A percentile compares a stretch with the other conserved stretches of the same genome.
Evolutionary conservation across 2,329 filamentous ascomycete species (phyloP).

Genomic region (Botrytis paeoniae): DNA sequence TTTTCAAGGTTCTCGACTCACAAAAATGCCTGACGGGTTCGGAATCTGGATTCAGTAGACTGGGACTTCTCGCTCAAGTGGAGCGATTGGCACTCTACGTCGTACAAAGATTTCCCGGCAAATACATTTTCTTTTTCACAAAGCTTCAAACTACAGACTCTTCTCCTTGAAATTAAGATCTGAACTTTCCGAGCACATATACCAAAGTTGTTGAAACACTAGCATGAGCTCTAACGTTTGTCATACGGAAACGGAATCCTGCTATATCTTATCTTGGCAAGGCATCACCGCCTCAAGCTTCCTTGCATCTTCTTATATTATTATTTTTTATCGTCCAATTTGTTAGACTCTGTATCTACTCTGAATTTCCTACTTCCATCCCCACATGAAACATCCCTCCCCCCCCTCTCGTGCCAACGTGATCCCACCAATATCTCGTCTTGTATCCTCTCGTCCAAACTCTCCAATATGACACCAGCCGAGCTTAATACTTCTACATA

Average conservation of each 20-base stretch:
- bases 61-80: background rate
- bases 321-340: background rate
- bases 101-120: background rate
- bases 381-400: background rate
- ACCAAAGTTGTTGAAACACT: background rate
- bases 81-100: background rate
- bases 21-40: background rate
- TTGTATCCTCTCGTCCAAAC: background rate
- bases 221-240: background rate
- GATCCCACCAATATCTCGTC: background rate
- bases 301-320: background rate
- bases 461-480: background rate
- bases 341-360: background rate
- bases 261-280: too few relatives aligned
- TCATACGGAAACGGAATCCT: too few relatives aligned
- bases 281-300: too few relatives aligned
- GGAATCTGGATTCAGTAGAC: too few relatives aligned
- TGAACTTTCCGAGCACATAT: background rate
- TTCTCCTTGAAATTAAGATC: background rate
- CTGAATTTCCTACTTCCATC: background rate
- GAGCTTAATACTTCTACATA: accelerated
- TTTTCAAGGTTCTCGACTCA: background rate
- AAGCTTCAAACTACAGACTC: background rate
- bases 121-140: background rate
- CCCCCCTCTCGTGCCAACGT: background rate